Base-by-base conservation (phyloP, 768 basidiomycete genomes). In the Podaxis sp. region DNA sequence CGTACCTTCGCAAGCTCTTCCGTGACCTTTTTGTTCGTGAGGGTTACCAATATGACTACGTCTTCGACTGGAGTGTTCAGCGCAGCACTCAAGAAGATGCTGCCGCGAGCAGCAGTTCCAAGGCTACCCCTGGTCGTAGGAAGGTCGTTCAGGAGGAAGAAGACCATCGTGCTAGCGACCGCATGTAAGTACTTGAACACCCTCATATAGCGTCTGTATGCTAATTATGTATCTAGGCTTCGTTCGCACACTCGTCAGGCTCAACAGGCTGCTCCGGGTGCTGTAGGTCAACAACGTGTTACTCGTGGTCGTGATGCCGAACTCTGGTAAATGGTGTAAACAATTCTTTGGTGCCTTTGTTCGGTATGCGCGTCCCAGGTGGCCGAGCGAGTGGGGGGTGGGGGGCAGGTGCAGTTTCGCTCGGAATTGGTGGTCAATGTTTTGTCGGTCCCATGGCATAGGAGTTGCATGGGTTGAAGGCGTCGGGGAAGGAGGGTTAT, bases 1-100 rank as follows among this genome's bases (percentile, higher is more conserved):
- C 96, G 4, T 99, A 99, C 81, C 87, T 99, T 7, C 94, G 97
- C 81, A 99, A 99, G 81, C 87, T 99, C 62, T 99, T 99, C 93
- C 90, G 95, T 52, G 96, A 98, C 74, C 86, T 98, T 62, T 98
- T 98, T 69, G 94, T 96, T 60, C 91, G 95, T 53, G 96, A 97
- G 74, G 95, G 96, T 59, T 98, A 93, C 82, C 95, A 98, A 80
- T 99, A 99, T 75, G 97, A 99, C 76, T 99, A 99, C 70, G 94
- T 99, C 72, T 99, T 99, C 71, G 97, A 99, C 76, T 99, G 97
- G 96, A 91, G 89, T 69, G 92, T 96, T 61, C 93, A 94, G 76
- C 84, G 91, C 54, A 82, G 82, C 62, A 80, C 86, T 12, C 84
- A 87, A 65, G 88, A 90, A 8, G 90, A 93, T 64, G 83, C 81